phyloP scores from a whole-genome alignment of 2,329 filamentous ascomycete genomes.

The Scedosporium dehoogii region DNA sequence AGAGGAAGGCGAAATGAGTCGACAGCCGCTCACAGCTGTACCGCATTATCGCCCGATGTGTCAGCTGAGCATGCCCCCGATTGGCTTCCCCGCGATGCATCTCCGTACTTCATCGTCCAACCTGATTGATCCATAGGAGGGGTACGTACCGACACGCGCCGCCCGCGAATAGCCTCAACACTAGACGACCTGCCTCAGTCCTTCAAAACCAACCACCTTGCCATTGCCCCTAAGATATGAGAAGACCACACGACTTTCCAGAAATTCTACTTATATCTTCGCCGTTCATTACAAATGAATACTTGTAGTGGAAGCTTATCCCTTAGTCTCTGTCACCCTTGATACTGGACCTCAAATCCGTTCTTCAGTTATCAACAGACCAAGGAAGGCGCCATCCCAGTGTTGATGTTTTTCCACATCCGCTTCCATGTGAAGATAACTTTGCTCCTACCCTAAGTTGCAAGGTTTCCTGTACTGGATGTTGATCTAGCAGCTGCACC shows the following conservation, averaged over 20 bases:
- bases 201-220: background rate
- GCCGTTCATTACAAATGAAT: no score
- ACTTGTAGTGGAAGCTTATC: no score
- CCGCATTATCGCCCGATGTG: background rate
- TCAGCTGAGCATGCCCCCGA: background rate
- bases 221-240: background rate
- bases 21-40: background rate
- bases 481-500: background rate
- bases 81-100: no score
- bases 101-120: background rate
- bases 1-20: background rate
- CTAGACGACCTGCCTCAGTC: background rate
- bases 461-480: background rate
- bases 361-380: background rate
- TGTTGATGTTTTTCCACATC: background rate
- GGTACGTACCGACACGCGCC: background rate
- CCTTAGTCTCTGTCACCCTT: no score
- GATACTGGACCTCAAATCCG: background rate
- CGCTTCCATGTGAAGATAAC: background rate
- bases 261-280: no score
- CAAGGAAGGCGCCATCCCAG: background rate
- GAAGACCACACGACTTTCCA: no score
- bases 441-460: background rate
- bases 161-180: constrained; percentile 1
- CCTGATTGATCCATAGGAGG: background rate